These are phyloP conservation scores for Serendipita sp. DNA, from an alignment of 768 basidiomycete genomes.

Conservation along the genomic window DNA sequence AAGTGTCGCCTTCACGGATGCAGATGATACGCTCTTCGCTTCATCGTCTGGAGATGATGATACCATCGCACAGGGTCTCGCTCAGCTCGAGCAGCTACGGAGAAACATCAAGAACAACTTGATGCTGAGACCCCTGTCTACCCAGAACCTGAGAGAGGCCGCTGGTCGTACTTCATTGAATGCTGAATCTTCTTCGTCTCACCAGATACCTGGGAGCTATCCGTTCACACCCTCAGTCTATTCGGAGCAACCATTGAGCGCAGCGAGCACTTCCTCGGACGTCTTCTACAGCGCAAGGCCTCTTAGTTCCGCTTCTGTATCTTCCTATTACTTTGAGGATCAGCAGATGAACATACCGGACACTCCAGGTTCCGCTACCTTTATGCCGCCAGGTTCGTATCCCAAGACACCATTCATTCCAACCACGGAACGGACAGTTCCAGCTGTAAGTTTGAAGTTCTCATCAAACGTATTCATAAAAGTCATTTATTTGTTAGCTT, in stretches of 20 bases:
- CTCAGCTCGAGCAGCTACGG: constrained; percentile 50
- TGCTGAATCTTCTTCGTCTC: neutral
- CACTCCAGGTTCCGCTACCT: neutral
- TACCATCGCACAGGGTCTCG: constrained; percentile 53
- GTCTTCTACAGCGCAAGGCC: constrained; percentile 3
- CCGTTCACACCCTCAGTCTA: neutral
- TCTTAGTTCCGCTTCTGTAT: neutral
- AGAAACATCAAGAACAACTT: constrained; percentile 63
- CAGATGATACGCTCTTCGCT: neutral
- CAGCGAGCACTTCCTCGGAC: neutral
- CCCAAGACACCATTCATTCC: constrained; percentile 1
- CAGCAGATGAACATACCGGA: neutral
- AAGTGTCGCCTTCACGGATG: neutral
- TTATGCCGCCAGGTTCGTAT: neutral
- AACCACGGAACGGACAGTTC: neutral
- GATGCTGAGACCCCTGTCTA: constrained; percentile 59
- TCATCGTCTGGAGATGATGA: constrained; percentile 21
- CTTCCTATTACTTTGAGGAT: constrained; percentile 1
- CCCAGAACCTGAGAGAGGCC: constrained; percentile 35
- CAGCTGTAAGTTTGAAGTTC: neutral
- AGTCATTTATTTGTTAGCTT: neutral
- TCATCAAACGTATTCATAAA: neutral
- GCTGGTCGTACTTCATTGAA: constrained; percentile 12
- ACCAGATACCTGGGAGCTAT: neutral
- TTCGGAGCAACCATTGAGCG: constrained; percentile 1